A percentile compares a stretch with the other conserved stretches of the same genome.
These are phyloP conservation scores for Phytophthora pini DNA, from an alignment of 352 stramenopile genomes.

Conservation along the genomic window DNA sequence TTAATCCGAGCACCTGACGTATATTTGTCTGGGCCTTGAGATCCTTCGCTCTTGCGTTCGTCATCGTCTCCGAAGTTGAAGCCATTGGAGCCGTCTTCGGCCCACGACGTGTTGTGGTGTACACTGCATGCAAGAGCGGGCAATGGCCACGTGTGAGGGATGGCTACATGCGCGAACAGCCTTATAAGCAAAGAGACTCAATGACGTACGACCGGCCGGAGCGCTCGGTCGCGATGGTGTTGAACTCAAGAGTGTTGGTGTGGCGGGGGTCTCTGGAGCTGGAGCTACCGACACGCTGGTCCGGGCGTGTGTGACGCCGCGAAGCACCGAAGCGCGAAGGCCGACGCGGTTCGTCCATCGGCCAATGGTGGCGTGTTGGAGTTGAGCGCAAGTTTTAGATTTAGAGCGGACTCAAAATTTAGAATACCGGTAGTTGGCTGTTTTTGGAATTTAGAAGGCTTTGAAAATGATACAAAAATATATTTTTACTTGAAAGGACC, in stretches of 20 bases:
- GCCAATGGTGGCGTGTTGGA: not conserved
- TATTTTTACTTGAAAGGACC: no score
- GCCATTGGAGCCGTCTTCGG: not conserved
- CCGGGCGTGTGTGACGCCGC: slow-evolving; percentile 8
- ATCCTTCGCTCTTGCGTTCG: not conserved
- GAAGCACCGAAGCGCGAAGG: slow-evolving; percentile 20
- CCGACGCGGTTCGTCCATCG: slow-evolving; percentile 23
- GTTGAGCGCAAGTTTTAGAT: no score
- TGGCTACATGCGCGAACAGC: not conserved
- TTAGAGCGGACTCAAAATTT: no score
- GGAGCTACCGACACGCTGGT: not conserved
- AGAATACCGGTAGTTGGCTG: no score
- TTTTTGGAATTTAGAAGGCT: no score
- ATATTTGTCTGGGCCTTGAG: slow-evolving; percentile 22
- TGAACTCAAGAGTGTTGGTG: slow-evolving; percentile 22
- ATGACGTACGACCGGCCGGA: slow-evolving; percentile 9
- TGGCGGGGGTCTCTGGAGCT: not conserved
- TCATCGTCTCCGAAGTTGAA: slow-evolving; percentile 21
- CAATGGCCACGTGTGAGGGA: not conserved
- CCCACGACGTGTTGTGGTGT: slow-evolving; percentile 2
- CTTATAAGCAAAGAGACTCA: not conserved
- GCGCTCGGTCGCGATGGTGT: slow-evolving; percentile 4
- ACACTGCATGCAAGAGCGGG: not conserved
- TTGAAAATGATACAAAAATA: no score
- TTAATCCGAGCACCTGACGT: slow-evolving; percentile 12